Conservation (phyloP, 306 rosid genomes). For the Hippophae rhamnoides region DNA sequence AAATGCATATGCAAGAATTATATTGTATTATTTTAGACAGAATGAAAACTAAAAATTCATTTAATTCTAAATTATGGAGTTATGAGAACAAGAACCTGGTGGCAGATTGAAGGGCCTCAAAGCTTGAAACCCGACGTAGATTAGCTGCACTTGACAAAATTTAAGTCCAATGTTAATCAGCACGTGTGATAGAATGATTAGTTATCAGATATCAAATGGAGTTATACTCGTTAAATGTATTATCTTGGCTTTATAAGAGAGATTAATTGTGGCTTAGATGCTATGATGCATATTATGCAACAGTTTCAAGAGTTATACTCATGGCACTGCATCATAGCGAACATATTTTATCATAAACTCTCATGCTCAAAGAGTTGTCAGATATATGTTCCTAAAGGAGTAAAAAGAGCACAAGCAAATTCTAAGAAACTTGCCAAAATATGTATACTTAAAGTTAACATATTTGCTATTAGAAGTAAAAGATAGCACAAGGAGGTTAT, state of each 20-base stretch:
- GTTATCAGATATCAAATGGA: too few species aligned
- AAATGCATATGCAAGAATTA: not conserved
- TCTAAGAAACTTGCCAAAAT: not conserved
- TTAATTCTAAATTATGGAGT: not conserved
- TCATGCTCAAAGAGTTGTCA: too few species aligned
- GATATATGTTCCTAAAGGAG: not conserved
- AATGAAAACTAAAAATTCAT: not conserved
- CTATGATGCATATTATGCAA: too few species aligned
- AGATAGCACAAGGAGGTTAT: not conserved
- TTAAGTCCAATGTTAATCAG: not conserved
- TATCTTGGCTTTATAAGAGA: too few species aligned
- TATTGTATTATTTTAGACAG: not conserved
- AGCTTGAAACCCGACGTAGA: constrained; percentile 63
- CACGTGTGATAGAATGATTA: too few species aligned
- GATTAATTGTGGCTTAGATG: too few species aligned
- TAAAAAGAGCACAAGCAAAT: not conserved
- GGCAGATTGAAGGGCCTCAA: constrained; percentile 77
- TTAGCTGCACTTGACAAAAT: constrained; percentile 51
- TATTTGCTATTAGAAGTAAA: not conserved
- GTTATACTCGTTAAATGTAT: too few species aligned
- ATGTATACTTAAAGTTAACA: not conserved
- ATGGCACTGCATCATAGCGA: too few species aligned
- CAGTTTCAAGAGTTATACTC: too few species aligned
- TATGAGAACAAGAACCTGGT: constrained; percentile 45
- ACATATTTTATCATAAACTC: too few species aligned